Evolutionary conservation across 2,329 filamentous ascomycete species (phyloP), one percentile per base, ranked within the genome.

Genomic region (Xylaria sp.): DNA sequence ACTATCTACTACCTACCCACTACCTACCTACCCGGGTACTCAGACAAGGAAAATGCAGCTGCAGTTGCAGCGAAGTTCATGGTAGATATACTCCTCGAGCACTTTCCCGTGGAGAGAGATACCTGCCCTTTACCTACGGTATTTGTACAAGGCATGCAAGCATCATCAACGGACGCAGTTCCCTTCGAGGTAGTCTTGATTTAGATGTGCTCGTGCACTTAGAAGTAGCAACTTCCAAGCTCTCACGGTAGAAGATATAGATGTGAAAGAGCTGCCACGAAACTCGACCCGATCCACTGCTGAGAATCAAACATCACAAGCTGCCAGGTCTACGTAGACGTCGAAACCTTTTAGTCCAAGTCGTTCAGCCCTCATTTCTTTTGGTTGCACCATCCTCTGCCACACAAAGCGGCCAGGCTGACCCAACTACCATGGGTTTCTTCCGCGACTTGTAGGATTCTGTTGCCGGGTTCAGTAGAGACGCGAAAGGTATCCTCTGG

Each of bases 401-500:
- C 19, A 42, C 19, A 42, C 21, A 30, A 47, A 36, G 27, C 34
- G 11, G 19, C 24, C 21, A 39, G 47, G 32, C 32, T 27, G 27
- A 6, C 32, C 45, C 36, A 21, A 36, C 14, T 56, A 36, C 66
- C 30, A 71, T 71, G 69, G 24, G 39, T 27, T 54, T 69, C 60
- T 56, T 67, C 47, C 48, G 57, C 66, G 66, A 71, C 66, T 50
- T 69, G 21, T 69, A 67, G 61, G 63, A 67, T 60, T 67, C 30
- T 39, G 50, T 67, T 60, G 61, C 64, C 34, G 58, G 64, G 55
- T 66, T 69, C 32, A 47, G 9, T 42, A 58, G 67, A 58, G 69
- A 68, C 51, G 62, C 56, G 59, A 51, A 21, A 11, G 42, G 30
- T 27, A 19, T 71, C 36, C 39, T 70, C 21, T 62, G 56, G 55